Percentiles rank a stretch among this genome's conserved stretches.
These are phyloP conservation scores for Populus simonii DNA, from an alignment of 345 rosid genomes.

Conservation along the genomic window DNA sequence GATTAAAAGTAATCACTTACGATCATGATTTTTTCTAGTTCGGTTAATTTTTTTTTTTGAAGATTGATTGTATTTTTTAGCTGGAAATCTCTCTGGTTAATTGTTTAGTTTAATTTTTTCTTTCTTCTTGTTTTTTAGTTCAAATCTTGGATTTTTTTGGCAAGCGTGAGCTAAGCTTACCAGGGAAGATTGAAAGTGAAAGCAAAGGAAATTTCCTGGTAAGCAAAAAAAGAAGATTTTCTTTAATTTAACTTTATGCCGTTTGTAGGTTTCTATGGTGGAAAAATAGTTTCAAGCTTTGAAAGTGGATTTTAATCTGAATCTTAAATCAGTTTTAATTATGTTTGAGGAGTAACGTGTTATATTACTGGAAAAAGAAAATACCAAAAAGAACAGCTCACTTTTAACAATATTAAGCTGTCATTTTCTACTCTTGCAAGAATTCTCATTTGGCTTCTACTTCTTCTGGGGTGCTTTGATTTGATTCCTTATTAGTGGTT, in stretches of 20 bases:
- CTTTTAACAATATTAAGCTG: constrained; percentile 33
- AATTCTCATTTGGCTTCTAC: background rate
- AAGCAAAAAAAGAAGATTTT: background rate
- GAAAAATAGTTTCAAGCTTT: background rate
- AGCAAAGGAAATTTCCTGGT: constrained; percentile 24
- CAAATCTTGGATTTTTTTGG: constrained; percentile 7
- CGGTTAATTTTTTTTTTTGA: background rate
- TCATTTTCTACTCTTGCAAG: constrained; percentile 30
- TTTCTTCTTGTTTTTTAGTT: background rate
- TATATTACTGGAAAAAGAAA: constrained; percentile 21
- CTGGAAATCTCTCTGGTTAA: background rate
- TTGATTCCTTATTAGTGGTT: constrained; percentile 3
- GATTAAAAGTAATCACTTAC: background rate
- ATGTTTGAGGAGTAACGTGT: too few relatives aligned
- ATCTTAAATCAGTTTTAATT: background rate
- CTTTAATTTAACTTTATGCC: background rate
- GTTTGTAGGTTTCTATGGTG: background rate
- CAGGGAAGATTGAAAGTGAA: constrained; percentile 8
- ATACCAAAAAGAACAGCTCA: constrained; percentile 43
- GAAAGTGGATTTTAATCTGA: background rate
- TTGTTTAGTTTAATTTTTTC: background rate
- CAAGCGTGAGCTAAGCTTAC: constrained; percentile 17
- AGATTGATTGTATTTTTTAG: background rate
- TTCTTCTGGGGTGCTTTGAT: background rate
- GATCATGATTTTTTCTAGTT: background rate